These are phyloP conservation scores for Nidula microcarpa DNA, from an alignment of 768 basidiomycete species.

Conservation along the genomic window DNA sequence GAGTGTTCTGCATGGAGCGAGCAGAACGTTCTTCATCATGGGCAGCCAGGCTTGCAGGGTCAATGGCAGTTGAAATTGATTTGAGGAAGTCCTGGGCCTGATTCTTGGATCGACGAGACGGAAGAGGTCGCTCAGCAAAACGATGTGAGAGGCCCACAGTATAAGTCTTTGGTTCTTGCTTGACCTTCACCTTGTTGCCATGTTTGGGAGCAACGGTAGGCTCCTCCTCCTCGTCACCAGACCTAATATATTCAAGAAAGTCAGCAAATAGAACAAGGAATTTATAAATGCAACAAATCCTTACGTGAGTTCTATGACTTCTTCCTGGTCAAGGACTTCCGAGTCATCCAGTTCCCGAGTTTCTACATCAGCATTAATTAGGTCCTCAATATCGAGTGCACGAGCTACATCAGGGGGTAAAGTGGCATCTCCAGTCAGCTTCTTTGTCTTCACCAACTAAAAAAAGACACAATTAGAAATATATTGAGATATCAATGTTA, in stretches of 20 bases:
- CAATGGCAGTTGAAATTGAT: background rate
- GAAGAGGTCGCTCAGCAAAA: no score
- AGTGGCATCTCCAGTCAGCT: background rate
- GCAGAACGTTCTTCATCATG: background rate
- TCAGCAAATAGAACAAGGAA: no score
- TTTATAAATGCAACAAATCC: no score
- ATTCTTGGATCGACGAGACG: no score
- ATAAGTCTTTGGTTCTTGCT: no score
- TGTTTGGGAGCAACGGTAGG: no score
- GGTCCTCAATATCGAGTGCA: background rate
- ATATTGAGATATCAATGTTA: background rate
- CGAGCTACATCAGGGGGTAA: background rate
- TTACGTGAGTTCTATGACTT: background rate
- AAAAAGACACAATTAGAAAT: background rate
- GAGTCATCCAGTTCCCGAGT: background rate
- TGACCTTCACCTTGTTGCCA: no score
- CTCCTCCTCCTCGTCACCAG: no score
- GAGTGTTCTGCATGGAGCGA: background rate
- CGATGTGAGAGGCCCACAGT: no score
- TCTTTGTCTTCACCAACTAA: background rate
- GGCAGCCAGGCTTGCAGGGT: background rate
- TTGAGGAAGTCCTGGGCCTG: background rate
- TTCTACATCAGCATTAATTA: background rate
- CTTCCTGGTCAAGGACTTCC: background rate
- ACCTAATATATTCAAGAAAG: no score